Conservation (phyloP, 768 basidiomycete genomes). For the Strobilomyces confusus region DNA sequence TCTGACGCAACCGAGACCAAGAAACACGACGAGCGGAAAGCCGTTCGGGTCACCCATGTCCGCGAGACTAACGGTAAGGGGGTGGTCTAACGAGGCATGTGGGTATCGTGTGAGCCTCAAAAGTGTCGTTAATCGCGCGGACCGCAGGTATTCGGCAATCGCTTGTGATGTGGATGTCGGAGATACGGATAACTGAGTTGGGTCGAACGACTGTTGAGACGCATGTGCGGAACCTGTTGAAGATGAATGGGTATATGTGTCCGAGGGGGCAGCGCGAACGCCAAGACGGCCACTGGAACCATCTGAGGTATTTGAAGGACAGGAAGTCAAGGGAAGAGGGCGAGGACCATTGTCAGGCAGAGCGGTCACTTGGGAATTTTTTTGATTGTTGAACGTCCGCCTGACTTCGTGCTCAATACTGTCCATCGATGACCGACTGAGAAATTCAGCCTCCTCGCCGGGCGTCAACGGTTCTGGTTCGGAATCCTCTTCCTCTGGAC, state of each 20-base stretch:
- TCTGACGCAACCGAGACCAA: conserved; percentile 91
- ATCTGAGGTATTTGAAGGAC: conserved; percentile 53
- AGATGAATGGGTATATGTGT: conserved; percentile 50
- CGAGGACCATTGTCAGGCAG: conserved; percentile 45
- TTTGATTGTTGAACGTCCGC: conserved; percentile 62
- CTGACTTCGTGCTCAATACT: conserved; percentile 82
- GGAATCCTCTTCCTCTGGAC: conserved; percentile 51
- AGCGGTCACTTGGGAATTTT: conserved; percentile 26
- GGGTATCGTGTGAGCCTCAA: conserved; percentile 75
- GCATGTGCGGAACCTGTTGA: conserved; percentile 30
- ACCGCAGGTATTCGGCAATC: conserved; percentile 84
- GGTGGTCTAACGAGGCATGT: conserved; percentile 69
- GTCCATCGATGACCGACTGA: conserved; percentile 83
- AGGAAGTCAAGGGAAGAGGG: conserved; percentile 19
- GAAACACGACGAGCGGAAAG: conserved; percentile 84
- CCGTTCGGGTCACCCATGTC: conserved; percentile 87
- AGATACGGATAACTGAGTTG: conserved; percentile 35
- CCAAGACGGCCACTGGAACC: conserved; percentile 40
- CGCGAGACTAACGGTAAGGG: conserved; percentile 85
- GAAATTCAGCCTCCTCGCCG: conserved; percentile 58
- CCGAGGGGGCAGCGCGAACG: conserved; percentile 36
- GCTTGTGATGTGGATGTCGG: conserved; percentile 62
- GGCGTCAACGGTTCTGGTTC: conserved; percentile 46
- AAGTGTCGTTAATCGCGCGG: conserved; percentile 78
- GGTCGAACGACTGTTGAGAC: conserved; percentile 26